These are phyloP conservation scores for Arabidopsis suecica DNA, from an alignment of 345 rosid genomes.

Conservation along the genomic window DNA sequence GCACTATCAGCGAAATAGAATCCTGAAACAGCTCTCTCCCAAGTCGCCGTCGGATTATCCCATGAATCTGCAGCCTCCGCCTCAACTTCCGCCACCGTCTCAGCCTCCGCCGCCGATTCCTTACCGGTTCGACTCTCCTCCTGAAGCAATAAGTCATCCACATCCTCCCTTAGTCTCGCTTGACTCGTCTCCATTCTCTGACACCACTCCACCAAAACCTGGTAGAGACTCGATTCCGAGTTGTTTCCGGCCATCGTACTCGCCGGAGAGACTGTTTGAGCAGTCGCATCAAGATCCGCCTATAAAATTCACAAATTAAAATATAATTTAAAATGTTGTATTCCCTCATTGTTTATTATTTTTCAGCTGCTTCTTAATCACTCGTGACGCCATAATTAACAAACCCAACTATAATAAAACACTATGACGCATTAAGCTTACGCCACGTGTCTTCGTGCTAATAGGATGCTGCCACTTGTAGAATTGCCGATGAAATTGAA, in stretches of 20 bases:
- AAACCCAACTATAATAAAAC: not conserved
- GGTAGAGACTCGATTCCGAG: constrained; percentile 44
- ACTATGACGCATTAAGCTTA: not conserved
- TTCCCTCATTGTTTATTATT: constrained; percentile 28
- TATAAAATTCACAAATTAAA: not conserved
- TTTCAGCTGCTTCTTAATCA: constrained; percentile 19
- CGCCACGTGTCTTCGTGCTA: not conserved
- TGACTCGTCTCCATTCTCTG: constrained; percentile 66
- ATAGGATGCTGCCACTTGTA: constrained; percentile 3
- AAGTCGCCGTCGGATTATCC: constrained; percentile 44
- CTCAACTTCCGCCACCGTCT: constrained; percentile 8
- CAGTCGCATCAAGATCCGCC: constrained; percentile 27
- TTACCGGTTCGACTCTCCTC: constrained; percentile 35
- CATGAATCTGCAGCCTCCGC: constrained; percentile 35
- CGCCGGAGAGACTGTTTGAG: constrained; percentile 44
- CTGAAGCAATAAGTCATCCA: constrained; percentile 49
- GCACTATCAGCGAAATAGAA: constrained; percentile 55
- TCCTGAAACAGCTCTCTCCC: constrained; percentile 51
- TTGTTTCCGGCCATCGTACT: constrained; percentile 53
- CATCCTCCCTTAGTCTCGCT: constrained; percentile 57
- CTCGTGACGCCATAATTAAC: constrained; percentile 40
- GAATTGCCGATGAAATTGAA: constrained; percentile 21
- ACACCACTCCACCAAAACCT: constrained; percentile 68
- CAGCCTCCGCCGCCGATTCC: constrained; percentile 22
- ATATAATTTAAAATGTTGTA: not conserved